Evolutionary conservation across 2,329 filamentous ascomycete species (phyloP), one percentile per base, ranked within the genome.

Genomic region (Paracamarosporium sp.): DNA sequence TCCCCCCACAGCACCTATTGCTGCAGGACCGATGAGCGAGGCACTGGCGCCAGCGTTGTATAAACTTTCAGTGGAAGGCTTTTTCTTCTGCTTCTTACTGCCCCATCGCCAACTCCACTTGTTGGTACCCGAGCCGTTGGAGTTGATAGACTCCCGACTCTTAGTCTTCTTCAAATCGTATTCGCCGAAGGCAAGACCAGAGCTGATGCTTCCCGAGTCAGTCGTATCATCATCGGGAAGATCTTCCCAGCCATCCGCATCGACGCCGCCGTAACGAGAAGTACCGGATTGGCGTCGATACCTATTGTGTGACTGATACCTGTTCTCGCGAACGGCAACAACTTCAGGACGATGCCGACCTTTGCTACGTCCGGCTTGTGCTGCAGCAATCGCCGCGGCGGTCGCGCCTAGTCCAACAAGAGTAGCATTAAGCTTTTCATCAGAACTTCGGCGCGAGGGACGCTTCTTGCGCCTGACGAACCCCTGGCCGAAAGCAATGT

Each of bases 51-150:
- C 70, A 52, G 64, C 73, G 59, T 75, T 72, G 54, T 72, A 70
- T 53, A 74, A 65, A 41, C 69, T 76, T 12, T 76, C 70, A 4
- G 65, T 67, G n/a, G 74, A 72, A 48, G 61, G 35, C 43, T 64
- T 65, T 48, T 75, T 75, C 65, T 75, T 75, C 65, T 78, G 78
- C 66, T 81, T 82, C 66, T 82, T 81, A 59, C 79, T 81, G 30
- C 84, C 83, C 83, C 85, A 88, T 57, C 83, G 79, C 85, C 86
- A 88, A 27, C 81, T 79, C 86, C 85, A 88, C 66, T 85, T 85
- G 51, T 79, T 80, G 2, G 79, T 81, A 24, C 81, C 83, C 24
- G 84, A 86, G 27, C 75, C 79, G n/a, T 84, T 80, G 1, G 84
- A 86, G 4, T 70, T 76, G 1, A 85, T 74, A 11, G 85, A 86